Evolutionary conservation across 2,329 filamentous ascomycete genomes (phyloP), one percentile per base, ranked within the genome.

Genomic region (Penicillium sp.): DNA sequence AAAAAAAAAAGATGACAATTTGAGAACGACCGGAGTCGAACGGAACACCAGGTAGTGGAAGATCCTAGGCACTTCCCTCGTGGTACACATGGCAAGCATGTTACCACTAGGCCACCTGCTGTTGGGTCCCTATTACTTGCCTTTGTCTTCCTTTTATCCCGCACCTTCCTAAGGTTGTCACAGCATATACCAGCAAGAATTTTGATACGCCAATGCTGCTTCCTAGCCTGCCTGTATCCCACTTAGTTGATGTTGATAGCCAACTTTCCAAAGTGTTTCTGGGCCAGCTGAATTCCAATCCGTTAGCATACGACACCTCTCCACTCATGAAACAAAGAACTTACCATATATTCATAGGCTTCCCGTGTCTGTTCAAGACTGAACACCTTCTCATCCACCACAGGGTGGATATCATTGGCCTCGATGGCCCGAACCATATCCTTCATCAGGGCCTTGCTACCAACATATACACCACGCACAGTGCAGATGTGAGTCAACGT

Each of bases 381-480:
- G 59, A 81, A 83, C 12, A 77, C 70, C 66, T 77, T 79, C 58
- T 77, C 67, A 57, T 83, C 80, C 17, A 82, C 72, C 19, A 82
- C 69, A 1, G 80, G 80, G 53, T 79, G 75, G 57, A 83, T 77
- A 53, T 80, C 65, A 51, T 80, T 80, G 15, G 71, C 74, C 64
- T 82, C 79, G 49, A 83, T 78, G 0, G 78, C 77, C 13, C 67
- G 62, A 53, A 77, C 75, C 80, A 83, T 82, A 28, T 80, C 78
- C 59, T 79, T 73, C 64, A 82, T 78, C 61, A 78, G 72, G 33
- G 71, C 66, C 56, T 76, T 72, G 45, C 72, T 76, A 4, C 80
- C 80, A 9, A 82, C 78, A 37, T 80, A 68, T 7, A 82, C 64
- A 48, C 80, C 80, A 6, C 80, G 70, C 4, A 81, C 76, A 2